Evolutionary conservation across 805 yeast species (phyloP), one percentile per base, ranked within the genome.

Genomic region (Kregervanrija fluxuum): DNA sequence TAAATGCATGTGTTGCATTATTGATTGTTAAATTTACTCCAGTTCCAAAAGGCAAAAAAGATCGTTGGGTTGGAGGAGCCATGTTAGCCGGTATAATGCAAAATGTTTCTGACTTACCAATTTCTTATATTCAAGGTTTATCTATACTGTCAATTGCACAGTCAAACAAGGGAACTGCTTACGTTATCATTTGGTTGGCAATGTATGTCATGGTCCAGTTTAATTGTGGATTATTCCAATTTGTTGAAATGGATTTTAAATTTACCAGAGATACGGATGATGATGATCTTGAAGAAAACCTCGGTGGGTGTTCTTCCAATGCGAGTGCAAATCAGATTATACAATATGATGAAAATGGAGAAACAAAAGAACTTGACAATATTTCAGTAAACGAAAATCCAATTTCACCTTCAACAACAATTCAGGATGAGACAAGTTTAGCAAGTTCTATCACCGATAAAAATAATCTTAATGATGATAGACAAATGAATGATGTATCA

Each of bases 71-170:
- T 22, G 88, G 88, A 33, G 89, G 90, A 0, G 74, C 81, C 10
- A 48, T 83, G 11, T 73, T 81, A 6, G 88, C 83, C 1, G 87
- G 88, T 3, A 66, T 82, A 51, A 75, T 84, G 62, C 87, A 87
- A 32, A 84, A 84, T 58, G 83, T 83, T 39, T 75, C 85, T 31
- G 93, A 84, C 57, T 67, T 84, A 40, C 93, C 93, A 1, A 82
- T 84, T 51, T 90, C 91, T 0, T 83, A 82, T 55, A 54, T 84
- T 40, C 87, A 82, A 54, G 80, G 85, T 1, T 66, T 83, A 61
- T 74, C 76, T 2, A 49, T 59, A 15, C 61, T 65, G 36, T 74
- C 75, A 11, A 36, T 40, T 6, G 53, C 44, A 8, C 53, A 65
- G 49, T 57, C 54, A n/a, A 55, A 64, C 40, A 64, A 64, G 43